Conservation (phyloP, 768 basidiomycete genomes). For the Mycena belliarum region DNA sequence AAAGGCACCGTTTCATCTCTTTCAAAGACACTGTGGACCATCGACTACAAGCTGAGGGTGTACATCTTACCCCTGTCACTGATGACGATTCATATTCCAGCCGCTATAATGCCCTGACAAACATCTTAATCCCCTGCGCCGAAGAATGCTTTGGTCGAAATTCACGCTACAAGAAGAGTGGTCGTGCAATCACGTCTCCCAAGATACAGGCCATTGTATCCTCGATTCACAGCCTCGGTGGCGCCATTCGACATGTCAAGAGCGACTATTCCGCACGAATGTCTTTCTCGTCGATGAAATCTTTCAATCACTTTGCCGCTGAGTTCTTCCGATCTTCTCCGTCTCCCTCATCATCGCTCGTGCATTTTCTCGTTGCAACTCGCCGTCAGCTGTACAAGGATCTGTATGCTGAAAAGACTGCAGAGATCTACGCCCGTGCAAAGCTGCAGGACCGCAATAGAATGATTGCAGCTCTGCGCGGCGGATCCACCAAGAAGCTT, state of each 20-base stretch:
- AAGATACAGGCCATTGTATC: not conserved
- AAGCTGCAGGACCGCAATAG: not conserved
- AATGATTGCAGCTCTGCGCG: not conserved
- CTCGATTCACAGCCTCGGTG: not conserved
- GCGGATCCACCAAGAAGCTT: not conserved
- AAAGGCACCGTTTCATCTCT: not conserved
- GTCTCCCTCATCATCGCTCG: not conserved
- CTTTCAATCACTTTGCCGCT: not conserved
- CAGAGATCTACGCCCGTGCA: not conserved
- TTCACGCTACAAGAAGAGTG: not conserved
- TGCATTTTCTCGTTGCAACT: not conserved
- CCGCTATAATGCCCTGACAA: not conserved
- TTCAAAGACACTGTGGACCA: not conserved
- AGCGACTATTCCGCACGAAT: no score
- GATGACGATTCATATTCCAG: not conserved
- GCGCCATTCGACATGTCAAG: not conserved
- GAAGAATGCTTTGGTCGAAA: not conserved
- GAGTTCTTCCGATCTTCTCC: not conserved
- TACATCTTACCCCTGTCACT: not conserved
- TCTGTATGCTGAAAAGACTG: not conserved
- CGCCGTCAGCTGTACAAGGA: not conserved
- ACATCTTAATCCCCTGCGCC: not conserved
- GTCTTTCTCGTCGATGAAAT: no score
- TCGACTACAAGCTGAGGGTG: not conserved
- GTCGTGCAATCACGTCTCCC: not conserved